Conservation (phyloP, 2,329 filamentous ascomycete genomes). For the Cladophialophora exuberans region DNA sequence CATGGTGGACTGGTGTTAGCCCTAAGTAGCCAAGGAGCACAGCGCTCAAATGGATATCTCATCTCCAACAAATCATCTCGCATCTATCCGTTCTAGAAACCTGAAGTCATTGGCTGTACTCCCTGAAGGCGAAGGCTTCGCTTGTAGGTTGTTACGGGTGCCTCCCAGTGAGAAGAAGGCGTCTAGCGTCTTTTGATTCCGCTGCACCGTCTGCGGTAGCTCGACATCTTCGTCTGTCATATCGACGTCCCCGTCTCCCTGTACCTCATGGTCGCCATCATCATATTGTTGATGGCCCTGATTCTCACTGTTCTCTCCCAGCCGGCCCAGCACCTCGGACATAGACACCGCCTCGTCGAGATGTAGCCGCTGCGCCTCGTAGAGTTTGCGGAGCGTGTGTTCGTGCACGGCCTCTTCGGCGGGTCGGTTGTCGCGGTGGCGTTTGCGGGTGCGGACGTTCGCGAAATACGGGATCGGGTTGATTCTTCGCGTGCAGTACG, state of each 20-base stretch:
- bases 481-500: constrained; percentile 10
- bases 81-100: too few relatives aligned
- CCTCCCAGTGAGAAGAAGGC: too few relatives aligned
- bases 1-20: too few relatives aligned
- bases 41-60: too few relatives aligned
- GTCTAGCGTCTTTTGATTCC: constrained; percentile 25
- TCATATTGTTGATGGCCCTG: too few relatives aligned
- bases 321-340: constrained; percentile 10
- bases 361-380: constrained; percentile 29
- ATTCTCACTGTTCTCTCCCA: background rate
- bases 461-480: constrained; percentile 44
- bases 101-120: too few relatives aligned
- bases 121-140: too few relatives aligned
- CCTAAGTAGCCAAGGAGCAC: too few relatives aligned
- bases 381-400: constrained; percentile 31
- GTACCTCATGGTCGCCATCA: too few relatives aligned
- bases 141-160: too few relatives aligned
- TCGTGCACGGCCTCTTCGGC: constrained; percentile 54
- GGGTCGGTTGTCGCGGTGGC: constrained; percentile 61
- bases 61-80: too few relatives aligned
- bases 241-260: constrained; percentile 16
- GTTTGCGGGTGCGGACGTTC: constrained; percentile 61
- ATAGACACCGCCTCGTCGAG: constrained; percentile 26
- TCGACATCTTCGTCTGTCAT: constrained; percentile 17
- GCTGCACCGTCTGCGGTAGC: constrained; percentile 9